Evolutionary conservation across 192 early-diverging fungal species (phyloP).

Genomic region (Coemansia guatemalensis): DNA sequence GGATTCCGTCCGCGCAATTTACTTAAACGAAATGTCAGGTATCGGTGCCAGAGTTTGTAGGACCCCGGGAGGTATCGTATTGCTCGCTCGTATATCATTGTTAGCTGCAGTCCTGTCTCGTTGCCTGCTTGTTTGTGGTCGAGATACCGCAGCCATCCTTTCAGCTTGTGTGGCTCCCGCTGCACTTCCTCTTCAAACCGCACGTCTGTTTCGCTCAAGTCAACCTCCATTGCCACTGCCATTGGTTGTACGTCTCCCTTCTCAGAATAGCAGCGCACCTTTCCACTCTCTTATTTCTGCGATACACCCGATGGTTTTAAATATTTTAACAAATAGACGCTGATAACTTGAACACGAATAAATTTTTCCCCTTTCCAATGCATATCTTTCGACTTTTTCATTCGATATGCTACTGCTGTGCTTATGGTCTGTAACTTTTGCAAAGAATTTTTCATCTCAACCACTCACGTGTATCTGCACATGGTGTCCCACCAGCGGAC

Average conservation of each 20-base stretch:
- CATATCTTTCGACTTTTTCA: too few relatives aligned
- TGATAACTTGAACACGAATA: too few relatives aligned
- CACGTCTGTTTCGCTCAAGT: slow-evolving; percentile 40
- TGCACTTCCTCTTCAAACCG: slow-evolving; percentile 69
- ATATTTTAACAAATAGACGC: too few relatives aligned
- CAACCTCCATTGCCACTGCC: slow-evolving; percentile 10
- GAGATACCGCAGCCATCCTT: slow-evolving; percentile 86
- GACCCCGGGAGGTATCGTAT: slow-evolving; percentile 84
- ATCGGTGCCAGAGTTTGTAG: slow-evolving; percentile 94
- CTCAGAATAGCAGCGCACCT: too few relatives aligned
- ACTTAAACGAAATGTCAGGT: slow-evolving; percentile 68
- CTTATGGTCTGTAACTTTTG: neutral
- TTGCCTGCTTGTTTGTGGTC: slow-evolving; percentile 68
- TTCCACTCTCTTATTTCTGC: too few relatives aligned
- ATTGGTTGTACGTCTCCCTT: neutral
- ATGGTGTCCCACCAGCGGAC: neutral
- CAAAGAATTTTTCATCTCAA: neutral
- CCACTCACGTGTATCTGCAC: neutral
- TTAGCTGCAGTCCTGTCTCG: slow-evolving; percentile 48
- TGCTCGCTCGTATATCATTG: slow-evolving; percentile 86
- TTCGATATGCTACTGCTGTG: too few relatives aligned
- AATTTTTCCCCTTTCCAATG: too few relatives aligned
- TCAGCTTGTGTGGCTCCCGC: slow-evolving; percentile 67
- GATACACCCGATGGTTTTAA: too few relatives aligned
- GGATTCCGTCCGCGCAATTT: slow-evolving; percentile 54